phyloP scores from a whole-genome alignment of 2,329 filamentous ascomycete species.

The Phyllosticta citrichinensis region DNA sequence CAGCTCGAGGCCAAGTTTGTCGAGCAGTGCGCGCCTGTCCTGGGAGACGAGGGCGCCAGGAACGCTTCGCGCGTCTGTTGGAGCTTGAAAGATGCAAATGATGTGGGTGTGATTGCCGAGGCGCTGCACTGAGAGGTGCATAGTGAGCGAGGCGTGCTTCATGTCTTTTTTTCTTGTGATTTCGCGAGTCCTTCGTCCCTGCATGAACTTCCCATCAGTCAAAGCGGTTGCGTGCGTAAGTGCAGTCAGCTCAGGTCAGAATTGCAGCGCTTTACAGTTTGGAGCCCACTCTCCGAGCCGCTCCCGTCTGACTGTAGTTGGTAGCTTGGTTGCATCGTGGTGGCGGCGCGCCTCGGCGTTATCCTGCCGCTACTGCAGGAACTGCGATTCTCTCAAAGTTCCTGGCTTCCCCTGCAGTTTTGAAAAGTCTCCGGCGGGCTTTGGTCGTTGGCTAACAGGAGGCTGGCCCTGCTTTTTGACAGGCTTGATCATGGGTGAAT shows the following conservation, averaged over 20 bases:
- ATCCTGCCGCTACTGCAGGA: neutral
- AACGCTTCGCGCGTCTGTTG: constrained; percentile 18
- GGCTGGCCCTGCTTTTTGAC: no score
- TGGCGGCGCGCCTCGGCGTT: neutral
- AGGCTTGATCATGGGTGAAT: no score
- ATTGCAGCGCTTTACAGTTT: neutral
- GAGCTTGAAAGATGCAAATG: constrained; percentile 9
- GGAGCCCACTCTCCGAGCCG: neutral
- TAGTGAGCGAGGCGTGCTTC: neutral
- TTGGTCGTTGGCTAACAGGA: neutral
- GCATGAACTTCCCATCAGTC: neutral
- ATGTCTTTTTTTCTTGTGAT: neutral
- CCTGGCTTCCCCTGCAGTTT: neutral
- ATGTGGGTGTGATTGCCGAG: neutral
- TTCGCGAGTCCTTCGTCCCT: neutral
- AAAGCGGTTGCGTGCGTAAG: neutral
- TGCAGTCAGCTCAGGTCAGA: neutral
- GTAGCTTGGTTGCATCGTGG: neutral
- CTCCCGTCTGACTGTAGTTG: neutral
- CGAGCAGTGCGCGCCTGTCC: constrained; percentile 35
- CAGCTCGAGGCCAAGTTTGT: constrained; percentile 41
- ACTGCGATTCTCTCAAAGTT: neutral
- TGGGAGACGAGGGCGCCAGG: constrained; percentile 29
- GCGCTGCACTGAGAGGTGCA: neutral
- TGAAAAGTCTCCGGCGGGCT: neutral